A percentile compares a stretch with the other conserved stretches of the same genome.
Conservation (phyloP, 768 basidiomycete genomes). For the Hebeloma cylindrosporum region DNA sequence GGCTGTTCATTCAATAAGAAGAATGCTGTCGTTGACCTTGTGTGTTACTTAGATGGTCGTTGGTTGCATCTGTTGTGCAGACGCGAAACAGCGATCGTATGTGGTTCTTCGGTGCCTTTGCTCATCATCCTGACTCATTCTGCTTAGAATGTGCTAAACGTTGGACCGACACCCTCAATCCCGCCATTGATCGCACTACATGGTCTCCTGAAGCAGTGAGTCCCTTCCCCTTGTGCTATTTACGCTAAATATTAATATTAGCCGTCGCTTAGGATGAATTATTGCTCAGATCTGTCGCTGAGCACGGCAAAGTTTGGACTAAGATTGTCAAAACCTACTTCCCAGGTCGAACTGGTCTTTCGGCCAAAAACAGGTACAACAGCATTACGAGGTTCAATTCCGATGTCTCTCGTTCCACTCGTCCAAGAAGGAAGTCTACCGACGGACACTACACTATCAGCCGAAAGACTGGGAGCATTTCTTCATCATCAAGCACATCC, state of each 20-base stretch:
- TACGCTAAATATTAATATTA: conserved; percentile 6
- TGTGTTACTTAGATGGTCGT: conserved; percentile 49
- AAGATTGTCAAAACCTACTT: conserved; percentile 63
- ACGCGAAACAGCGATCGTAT: conserved; percentile 60
- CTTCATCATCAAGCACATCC: conserved; percentile 42
- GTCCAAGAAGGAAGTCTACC: conserved; percentile 38
- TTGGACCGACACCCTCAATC: conserved; percentile 62
- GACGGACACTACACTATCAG: conserved; percentile 31
- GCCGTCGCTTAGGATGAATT: conserved; percentile 42
- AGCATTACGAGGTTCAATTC: conserved; percentile 50
- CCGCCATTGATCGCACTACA: conserved; percentile 58
- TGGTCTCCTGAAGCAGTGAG: conserved; percentile 56
- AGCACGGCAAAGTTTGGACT: conserved; percentile 61
- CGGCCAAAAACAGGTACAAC: conserved; percentile 63
- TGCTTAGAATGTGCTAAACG: conserved; percentile 57
- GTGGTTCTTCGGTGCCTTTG: conserved; percentile 21
- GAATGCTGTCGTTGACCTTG: conserved; percentile 8
- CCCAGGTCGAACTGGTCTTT: conserved; percentile 57
- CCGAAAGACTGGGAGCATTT: conserved; percentile 36
- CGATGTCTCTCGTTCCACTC: conserved; percentile 35
- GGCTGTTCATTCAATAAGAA: conserved; percentile 3
- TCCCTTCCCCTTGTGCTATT: neutral
- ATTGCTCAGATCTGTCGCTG: conserved; percentile 53
- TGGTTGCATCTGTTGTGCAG: conserved; percentile 57
- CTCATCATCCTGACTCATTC: conserved; percentile 16